These are phyloP conservation scores for Neurospora crassa DNA, from an alignment of 2,329 filamentous ascomycete species.

Conservation along the genomic window DNA sequence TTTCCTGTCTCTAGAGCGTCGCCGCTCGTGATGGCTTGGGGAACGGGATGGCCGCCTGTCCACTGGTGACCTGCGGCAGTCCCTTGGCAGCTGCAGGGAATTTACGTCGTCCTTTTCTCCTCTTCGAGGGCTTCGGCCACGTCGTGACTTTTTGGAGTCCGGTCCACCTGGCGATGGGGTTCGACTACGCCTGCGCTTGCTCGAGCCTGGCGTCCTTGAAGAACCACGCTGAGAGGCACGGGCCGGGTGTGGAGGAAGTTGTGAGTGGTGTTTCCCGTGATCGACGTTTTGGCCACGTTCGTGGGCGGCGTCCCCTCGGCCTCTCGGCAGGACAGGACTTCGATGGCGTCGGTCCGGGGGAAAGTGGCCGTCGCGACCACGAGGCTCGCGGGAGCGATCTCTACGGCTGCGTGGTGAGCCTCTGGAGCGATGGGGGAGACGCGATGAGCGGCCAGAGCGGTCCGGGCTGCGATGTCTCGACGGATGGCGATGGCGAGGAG, in stretches of 20 bases:
- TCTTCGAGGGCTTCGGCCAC: conserved; percentile 12
- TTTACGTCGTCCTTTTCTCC: conserved; percentile 10
- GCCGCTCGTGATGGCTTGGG: conserved; percentile 18
- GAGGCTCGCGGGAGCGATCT: conserved; percentile 13
- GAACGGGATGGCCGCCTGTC: conserved; percentile 15
- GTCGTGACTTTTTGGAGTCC: conserved; percentile 17
- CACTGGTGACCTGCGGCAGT: conserved; percentile 10
- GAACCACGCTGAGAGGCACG: conserved; percentile 10
- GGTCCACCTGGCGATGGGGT: conserved; percentile 16
- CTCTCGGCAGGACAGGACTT: conserved; percentile 4
- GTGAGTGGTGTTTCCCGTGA: background rate
- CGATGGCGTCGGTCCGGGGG: conserved; percentile 11
- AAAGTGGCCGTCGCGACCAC: conserved; percentile 4
- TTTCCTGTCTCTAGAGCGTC: conserved; percentile 15
- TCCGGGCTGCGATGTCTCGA: conserved; percentile 12
- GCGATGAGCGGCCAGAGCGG: conserved; percentile 8
- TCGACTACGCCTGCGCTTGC: conserved; percentile 22
- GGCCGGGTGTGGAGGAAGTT: conserved; percentile 5
- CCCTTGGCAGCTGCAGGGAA: conserved; percentile 5
- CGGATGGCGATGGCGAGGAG: conserved; percentile 1
- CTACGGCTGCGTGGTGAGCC: conserved; percentile 12
- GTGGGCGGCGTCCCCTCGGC: conserved; percentile 7
- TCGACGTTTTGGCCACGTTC: background rate
- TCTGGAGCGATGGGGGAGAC: conserved; percentile 7
- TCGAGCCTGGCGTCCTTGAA: conserved; percentile 17